phyloP scores from a whole-genome alignment of 2,329 filamentous ascomycete genomes.

The Paecilomyces dactylethromorphus region DNA sequence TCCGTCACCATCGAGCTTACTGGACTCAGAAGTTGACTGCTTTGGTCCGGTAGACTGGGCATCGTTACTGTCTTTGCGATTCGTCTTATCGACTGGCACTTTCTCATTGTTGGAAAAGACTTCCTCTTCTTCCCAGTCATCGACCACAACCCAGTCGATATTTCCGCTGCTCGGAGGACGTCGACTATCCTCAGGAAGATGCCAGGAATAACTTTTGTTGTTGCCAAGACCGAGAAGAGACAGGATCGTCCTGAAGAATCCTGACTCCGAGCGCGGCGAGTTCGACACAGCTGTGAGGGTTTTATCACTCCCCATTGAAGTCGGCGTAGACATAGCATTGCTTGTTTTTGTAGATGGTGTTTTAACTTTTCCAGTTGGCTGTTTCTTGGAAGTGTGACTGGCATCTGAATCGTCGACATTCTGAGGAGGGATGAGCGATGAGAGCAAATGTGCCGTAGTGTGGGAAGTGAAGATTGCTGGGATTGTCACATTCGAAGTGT shows the following conservation, averaged over 20 bases:
- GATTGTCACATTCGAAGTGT: conserved; percentile 91
- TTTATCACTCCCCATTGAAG: conserved; percentile 18
- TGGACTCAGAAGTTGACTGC: conserved; percentile 16
- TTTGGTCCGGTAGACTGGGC: conserved; percentile 11
- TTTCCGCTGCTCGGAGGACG: conserved; percentile 67
- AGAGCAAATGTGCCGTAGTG: conserved; percentile 87
- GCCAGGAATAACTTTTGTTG: conserved; percentile 15
- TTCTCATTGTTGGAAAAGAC: conserved; percentile 14
- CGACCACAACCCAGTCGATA: conserved; percentile 64
- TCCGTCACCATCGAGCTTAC: conserved; percentile 45
- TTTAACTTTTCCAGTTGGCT: conserved; percentile 15
- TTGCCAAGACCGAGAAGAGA: conserved; percentile 36
- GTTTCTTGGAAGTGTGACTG: conserved; percentile 41
- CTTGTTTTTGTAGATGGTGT: conserved; percentile 19
- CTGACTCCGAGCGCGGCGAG: conserved; percentile 14
- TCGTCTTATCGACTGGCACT: conserved; percentile 18
- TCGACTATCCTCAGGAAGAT: conserved; percentile 45
- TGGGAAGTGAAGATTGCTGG: conserved; percentile 91
- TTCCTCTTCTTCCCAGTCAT: conserved; percentile 56
- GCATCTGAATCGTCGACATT: conserved; percentile 58
- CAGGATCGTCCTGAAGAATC: conserved; percentile 40
- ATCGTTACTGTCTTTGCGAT: conserved; percentile 15
- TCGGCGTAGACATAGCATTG: conserved; percentile 18
- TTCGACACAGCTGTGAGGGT: conserved; percentile 4
- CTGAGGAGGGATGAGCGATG: conserved; percentile 72